Evolutionary conservation across 1,284 basidiomycete genomes (phyloP).

Genomic region (Ganoderma meredithae): DNA sequence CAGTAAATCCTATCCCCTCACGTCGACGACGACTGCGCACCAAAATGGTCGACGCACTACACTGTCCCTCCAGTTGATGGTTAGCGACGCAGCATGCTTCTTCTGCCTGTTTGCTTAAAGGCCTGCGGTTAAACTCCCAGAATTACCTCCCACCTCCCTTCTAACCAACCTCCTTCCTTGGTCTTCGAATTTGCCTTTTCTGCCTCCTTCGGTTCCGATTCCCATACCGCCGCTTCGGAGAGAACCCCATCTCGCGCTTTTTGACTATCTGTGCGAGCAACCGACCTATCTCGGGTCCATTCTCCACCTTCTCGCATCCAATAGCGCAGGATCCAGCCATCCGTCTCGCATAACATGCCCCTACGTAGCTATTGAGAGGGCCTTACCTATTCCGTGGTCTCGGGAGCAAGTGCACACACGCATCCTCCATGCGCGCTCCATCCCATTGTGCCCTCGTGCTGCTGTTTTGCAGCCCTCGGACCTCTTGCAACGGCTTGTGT

Average conservation of each 20-base stretch:
- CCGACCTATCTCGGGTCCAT: not conserved
- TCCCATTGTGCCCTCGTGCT: not conserved
- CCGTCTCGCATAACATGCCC: not conserved
- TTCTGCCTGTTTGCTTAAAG: not conserved
- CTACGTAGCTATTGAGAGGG: not conserved
- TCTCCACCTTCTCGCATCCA: not conserved
- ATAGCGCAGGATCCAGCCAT: not conserved
- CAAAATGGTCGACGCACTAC: not conserved
- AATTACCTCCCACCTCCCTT: not conserved
- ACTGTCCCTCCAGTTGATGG: no score
- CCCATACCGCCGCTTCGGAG: not conserved
- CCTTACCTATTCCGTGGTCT: slow-evolving; percentile 1
- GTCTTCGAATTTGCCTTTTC: not conserved
- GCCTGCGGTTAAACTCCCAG: not conserved
- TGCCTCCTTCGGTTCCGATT: not conserved
- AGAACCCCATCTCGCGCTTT: not conserved
- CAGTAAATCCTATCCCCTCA: not conserved
- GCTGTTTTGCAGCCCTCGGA: not conserved
- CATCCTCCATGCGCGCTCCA: not conserved
- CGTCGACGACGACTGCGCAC: not conserved
- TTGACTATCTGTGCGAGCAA: not conserved
- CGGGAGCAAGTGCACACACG: not conserved
- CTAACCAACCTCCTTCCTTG: slow-evolving; percentile 4
- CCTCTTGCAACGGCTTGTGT: not conserved
- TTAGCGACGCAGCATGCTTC: not conserved